phyloP scores from a whole-genome alignment of 257 asterid genomes.

The Rauvolfia tetraphylla region DNA sequence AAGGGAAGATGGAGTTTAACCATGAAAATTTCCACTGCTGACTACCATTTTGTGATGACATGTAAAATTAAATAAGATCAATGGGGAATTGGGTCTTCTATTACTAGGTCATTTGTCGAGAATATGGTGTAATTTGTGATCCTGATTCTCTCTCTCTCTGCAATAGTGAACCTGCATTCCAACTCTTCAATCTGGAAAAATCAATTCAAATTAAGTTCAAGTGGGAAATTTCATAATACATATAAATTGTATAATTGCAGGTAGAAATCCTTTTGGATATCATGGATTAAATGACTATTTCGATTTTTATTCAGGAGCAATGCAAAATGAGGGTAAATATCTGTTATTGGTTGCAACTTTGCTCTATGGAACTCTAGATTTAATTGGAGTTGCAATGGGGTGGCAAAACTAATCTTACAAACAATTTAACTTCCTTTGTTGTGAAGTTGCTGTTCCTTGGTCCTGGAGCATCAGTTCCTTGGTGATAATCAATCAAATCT shows the following conservation, averaged over 20 bases:
- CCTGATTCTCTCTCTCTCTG: neutral
- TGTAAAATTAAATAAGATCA: too few species aligned
- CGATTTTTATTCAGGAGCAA: neutral
- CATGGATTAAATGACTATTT: neutral
- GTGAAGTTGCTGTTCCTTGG: neutral
- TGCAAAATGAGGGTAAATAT: neutral
- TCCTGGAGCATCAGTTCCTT: neutral
- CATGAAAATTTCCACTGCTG: too few species aligned
- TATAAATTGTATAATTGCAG: too few species aligned
- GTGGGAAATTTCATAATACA: neutral
- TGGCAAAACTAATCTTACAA: neutral
- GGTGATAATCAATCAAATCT: constrained; percentile 1
- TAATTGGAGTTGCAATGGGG: neutral
- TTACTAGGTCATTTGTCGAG: too few species aligned
- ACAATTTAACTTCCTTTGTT: neutral
- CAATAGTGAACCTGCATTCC: neutral
- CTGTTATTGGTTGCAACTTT: neutral
- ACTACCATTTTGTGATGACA: too few species aligned
- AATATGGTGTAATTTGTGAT: too few species aligned
- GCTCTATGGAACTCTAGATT: neutral
- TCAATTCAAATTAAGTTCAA: neutral
- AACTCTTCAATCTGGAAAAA: neutral
- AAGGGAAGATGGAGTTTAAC: too few species aligned
- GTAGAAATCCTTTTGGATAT: neutral
- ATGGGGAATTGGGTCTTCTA: too few species aligned